A percentile compares a stretch with the other conserved stretches of the same genome.
phyloP scores from a whole-genome alignment of 2,329 filamentous ascomycete genomes.

The Curvularia lunata region DNA sequence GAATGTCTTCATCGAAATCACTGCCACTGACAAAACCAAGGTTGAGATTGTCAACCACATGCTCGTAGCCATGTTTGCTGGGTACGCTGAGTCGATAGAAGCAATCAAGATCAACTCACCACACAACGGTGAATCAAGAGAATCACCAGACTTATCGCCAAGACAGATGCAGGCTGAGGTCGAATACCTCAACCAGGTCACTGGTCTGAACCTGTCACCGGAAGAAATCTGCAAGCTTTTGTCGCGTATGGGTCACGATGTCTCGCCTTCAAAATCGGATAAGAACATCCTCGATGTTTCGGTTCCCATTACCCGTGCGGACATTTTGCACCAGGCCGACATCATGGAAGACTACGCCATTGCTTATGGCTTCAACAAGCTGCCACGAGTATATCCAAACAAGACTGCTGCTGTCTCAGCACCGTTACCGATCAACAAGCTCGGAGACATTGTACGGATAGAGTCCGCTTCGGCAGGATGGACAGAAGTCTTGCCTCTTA shows the following conservation, averaged over 20 bases:
- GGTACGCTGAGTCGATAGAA: slow-evolving; percentile 92
- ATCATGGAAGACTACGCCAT: slow-evolving; percentile 99
- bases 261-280: slow-evolving; percentile 72
- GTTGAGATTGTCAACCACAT: slow-evolving; percentile 95
- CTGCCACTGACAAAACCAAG: slow-evolving; percentile 94
- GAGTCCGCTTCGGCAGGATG: slow-evolving; percentile 95
- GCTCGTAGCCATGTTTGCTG: slow-evolving; percentile 95
- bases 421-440: slow-evolving; percentile 90
- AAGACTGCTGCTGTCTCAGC: slow-evolving; percentile 86
- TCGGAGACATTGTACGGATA: slow-evolving; percentile 85
- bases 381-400: slow-evolving; percentile 84
- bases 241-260: slow-evolving; percentile 86
- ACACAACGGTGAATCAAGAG: slow-evolving; percentile 83
- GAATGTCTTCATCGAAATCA: slow-evolving; percentile 97
- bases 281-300: slow-evolving; percentile 77
- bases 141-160: slow-evolving; percentile 80
- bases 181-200: slow-evolving; percentile 92
- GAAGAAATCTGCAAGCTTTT: slow-evolving; percentile 79
- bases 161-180: slow-evolving; percentile 81
- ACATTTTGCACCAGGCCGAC: slow-evolving; percentile 94
- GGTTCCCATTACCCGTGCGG: slow-evolving; percentile 87
- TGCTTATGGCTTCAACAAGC: slow-evolving; percentile 95
- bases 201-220: slow-evolving; percentile 77
- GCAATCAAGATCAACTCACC: slow-evolving; percentile 90
- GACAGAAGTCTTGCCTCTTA: slow-evolving; percentile 94